Base-by-base conservation (phyloP, 257 asterid genomes). In the Rauvolfia tetraphylla region DNA sequence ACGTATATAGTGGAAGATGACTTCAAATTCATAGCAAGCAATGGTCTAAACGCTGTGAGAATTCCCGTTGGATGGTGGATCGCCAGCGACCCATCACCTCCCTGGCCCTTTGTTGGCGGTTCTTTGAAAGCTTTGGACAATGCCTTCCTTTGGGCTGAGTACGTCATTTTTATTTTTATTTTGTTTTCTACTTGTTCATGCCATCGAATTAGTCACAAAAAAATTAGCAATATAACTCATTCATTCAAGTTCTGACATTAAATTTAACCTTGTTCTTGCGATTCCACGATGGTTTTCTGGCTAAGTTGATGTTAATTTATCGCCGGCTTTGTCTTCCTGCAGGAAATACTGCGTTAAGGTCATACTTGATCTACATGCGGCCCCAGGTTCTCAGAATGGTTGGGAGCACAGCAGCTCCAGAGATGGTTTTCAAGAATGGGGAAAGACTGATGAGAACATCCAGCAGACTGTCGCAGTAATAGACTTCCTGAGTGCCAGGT, bases 61-160 rank as follows among this genome's bases (percentile, higher is more conserved):
- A 88, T 92, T 53, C 97, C 96, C 46, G 89, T 92, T 17, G 97
- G 96, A 1, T 92, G 97, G 97, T 92, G 96, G 96, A 90, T 83
- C 41, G 93, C 92, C 14, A 76, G 87, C 46, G 91, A 84, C 44
- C 91, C 95, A 14, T 76, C 76, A 23, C 96, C 96, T 8, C 95
- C 96, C 11, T 83, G 78, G 56, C 97, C 97, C 4, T 90, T 78
- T 48, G 93, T 92, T 33, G 89, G 71, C 34, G 97, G 97, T 27
- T 89, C 97, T 0, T 81, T 92, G 78, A 41, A 74, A 0, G 88
- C 91, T 34, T 84, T 92, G 3, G 96, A 92, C 80, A 88, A 88
- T 15, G 97, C 96, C 36, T 92, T 92, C 77, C 27, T 75, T 0
- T 92, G 97, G 97, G 93, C 95, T 2, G 29, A 78, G 96, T 92